Base-by-base conservation (phyloP, 305 asterid genomes). In the Solanum aculeatissimum region DNA sequence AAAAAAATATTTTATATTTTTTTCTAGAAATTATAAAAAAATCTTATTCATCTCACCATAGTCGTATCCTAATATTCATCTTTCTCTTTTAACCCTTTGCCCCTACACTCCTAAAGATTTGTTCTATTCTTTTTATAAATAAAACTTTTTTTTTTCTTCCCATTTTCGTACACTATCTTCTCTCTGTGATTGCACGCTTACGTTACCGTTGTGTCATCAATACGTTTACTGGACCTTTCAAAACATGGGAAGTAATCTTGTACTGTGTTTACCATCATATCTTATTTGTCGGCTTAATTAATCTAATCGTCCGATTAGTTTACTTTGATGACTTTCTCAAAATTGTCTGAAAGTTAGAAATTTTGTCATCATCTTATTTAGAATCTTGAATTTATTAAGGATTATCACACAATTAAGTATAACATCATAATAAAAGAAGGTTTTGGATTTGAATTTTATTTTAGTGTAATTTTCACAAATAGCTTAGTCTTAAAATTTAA, bases 141-240 rank as follows among this genome's bases (percentile, higher is more conserved):
- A 15, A 8, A 29, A 29, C 2, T 2, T 8, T 27, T 9, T 12
- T 82, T 63, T 74, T 53, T 21, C 68, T 86, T 65, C 72, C 84
- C 88, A 87, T 90, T 81, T 89, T 87, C 87, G 86, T 71, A 87
- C 83, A 87, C 87, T 81, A 69, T 51, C 85, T 75, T 47, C 83
- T 84, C 63, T 62, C 92, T 86, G 93, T 89, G 86, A 89, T 89
- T 93, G 94, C 90, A 92, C 91, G 89, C 95, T 92, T 89, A 93
- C 95, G 86, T 92, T 84, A 93, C 82, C 51, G 85, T 89, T 85
- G 85, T 95, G 95, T 93, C 97, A 93, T 87, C 88, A 21, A 87
- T 68, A 91, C 88, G 91, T 89, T 89, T 86, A 87, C 90, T 85
- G 87, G 87, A 84, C 87, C 80, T 77, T 62, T 54, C 72, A 38